Evolutionary conservation across 257 asterid species (phyloP).

Genomic region (Sherardia arvensis): DNA sequence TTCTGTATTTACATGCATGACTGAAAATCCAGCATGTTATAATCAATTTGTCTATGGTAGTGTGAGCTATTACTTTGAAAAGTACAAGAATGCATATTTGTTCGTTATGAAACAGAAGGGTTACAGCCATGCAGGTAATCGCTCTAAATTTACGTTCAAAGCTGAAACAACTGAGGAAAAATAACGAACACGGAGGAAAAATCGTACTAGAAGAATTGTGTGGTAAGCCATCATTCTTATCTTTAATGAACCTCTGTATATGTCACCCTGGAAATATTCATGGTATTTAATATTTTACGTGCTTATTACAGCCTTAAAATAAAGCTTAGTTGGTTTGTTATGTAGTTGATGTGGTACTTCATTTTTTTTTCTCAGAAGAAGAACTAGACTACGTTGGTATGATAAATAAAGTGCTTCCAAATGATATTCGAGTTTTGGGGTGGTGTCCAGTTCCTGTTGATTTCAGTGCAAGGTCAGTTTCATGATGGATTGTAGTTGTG

Average conservation of each 20-base stretch:
- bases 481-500: background rate
- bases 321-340: background rate
- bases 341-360: background rate
- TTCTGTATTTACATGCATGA: slow-evolving; percentile 7
- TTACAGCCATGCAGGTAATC: slow-evolving; percentile 88
- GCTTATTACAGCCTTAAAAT: background rate
- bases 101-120: slow-evolving; percentile 12
- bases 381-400: slow-evolving; percentile 71
- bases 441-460: slow-evolving; percentile 85
- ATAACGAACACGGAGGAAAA: slow-evolving; percentile 38
- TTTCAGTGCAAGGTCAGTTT: slow-evolving; percentile 75
- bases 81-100: background rate
- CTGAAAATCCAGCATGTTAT: background rate
- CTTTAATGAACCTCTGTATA: slow-evolving; percentile 6
- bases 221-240: slow-evolving; percentile 42
- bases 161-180: slow-evolving; percentile 25
- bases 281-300: background rate
- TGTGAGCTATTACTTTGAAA: background rate
- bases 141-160: slow-evolving; percentile 71
- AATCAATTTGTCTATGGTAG: background rate
- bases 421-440: slow-evolving; percentile 79
- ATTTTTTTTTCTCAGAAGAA: slow-evolving; percentile 38
- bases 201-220: slow-evolving; percentile 31
- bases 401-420: slow-evolving; percentile 71
- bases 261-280: background rate